phyloP scores from a whole-genome alignment of 1,139 yeast species.

The Meyerozyma elateridarum region DNA sequence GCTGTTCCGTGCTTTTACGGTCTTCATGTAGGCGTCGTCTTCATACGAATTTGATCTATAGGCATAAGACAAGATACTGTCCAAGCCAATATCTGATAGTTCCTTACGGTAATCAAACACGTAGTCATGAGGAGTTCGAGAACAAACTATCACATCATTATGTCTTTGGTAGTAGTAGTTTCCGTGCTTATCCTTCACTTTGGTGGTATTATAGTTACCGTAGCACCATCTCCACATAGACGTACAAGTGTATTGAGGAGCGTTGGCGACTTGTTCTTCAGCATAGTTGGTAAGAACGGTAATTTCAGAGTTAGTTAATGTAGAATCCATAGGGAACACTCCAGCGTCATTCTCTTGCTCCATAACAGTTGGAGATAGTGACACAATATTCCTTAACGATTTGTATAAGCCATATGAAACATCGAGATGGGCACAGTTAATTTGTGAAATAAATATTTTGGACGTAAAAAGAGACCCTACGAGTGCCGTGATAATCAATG shows the following conservation, averaged over 20 bases:
- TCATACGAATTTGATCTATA: constrained; percentile 18
- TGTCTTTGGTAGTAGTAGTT: constrained; percentile 9
- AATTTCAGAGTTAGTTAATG: constrained; percentile 50
- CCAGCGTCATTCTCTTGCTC: constrained; percentile 11
- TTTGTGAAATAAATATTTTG: constrained; percentile 30
- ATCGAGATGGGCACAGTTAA: constrained; percentile 48
- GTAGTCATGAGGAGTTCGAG: constrained; percentile 11
- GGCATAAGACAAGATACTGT: constrained; percentile 47
- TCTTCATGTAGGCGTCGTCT: constrained; percentile 17
- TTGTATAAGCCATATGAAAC: constrained; percentile 49
- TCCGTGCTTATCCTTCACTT: constrained; percentile 14
- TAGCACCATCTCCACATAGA: constrained; percentile 45
- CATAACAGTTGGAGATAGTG: constrained; percentile 16
- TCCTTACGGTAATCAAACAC: constrained; percentile 45
- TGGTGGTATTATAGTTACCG: constrained; percentile 33
- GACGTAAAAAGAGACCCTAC: constrained; percentile 25
- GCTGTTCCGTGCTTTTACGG: constrained; percentile 16
- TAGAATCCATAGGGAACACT: constrained; percentile 27
- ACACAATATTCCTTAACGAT: constrained; percentile 36
- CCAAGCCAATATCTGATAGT: constrained; percentile 35
- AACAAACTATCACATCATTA: constrained; percentile 22
- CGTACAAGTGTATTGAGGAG: constrained; percentile 47
- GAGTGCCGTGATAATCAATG: constrained; percentile 22
- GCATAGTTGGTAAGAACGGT: constrained; percentile 44
- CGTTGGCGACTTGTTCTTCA: constrained; percentile 39